Base-by-base conservation (phyloP, 192 early-diverging fungal genomes). In the Lunasporangiospora selenospora region DNA sequence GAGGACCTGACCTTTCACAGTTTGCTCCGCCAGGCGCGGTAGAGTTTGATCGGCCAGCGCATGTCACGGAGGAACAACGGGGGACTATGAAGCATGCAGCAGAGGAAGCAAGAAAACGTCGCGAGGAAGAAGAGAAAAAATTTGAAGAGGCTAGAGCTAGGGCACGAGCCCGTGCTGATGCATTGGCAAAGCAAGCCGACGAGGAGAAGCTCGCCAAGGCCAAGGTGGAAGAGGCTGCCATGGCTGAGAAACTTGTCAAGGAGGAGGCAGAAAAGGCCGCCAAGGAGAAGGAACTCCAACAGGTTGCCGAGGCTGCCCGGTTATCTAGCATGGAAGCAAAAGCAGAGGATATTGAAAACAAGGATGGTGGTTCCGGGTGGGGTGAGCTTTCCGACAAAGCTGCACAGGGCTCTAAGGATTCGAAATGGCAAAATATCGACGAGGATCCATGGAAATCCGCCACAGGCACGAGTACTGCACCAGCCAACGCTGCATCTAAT, bases 51-150 rank as follows among this genome's bases (percentile, higher is more conserved):
- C 45, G 52, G 2, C 67, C 58, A 18, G 42, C 37, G 19, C 51
- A 60, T 13, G 44, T 61, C 6, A 62, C 67, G 1, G 69, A 63
- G 12, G 60, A 73, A 39, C 69, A 73, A 18, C 60, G 32, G 15
- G 60, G 58, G 21, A 55, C 69, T 1, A 73, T 73, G 69, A 73
- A 53, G 33, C 54, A 63, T 29, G 49, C 49, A 12, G 69, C 69
- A 26, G 69, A 73, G 6, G 69, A 63, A 9, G 69, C 69, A 2
- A 58, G 69, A 11, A 62, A 63, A 43, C 19, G 69, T 15, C 69
- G 60, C 9, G 40, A 58, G 38, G 60, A 73, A n/a, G 54, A 63
- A 19, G 69, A 73, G 48, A 43, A 36, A 16, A 48, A 57, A 27
- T 53, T 37, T 39, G 48, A 63, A 21, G 69, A 73, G 21, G 38